Evolutionary conservation across 768 basidiomycete genomes (phyloP).

Genomic region (Leccinum longicurvipes): DNA sequence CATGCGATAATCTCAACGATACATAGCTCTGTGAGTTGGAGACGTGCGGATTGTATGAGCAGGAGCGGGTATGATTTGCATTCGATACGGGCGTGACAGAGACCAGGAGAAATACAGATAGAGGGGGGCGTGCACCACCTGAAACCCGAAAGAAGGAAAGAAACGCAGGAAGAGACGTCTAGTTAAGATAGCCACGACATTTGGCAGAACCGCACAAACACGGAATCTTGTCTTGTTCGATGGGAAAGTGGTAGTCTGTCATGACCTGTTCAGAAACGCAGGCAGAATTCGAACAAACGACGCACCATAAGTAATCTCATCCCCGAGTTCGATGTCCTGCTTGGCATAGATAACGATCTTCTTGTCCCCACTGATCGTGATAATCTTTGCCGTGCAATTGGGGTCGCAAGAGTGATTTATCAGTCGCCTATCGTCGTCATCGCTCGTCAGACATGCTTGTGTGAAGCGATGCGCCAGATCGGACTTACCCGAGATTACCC

Average conservation of each 20-base stretch:
- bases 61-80: conserved; percentile 21
- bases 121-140: neutral
- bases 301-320: conserved; percentile 96
- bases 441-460: conserved; percentile 11
- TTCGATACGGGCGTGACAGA: conserved; percentile 9
- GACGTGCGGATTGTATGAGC: conserved; percentile 3
- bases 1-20: conserved; percentile 29
- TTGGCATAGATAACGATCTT: conserved; percentile 99
- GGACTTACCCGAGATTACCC: conserved; percentile 89
- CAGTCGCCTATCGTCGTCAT: conserved; percentile 59
- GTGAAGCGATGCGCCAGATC: neutral
- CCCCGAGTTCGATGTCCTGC: conserved; percentile 91
- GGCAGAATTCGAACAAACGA: conserved; percentile 3
- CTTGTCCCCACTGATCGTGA: conserved; percentile 88
- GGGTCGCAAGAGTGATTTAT: conserved; percentile 99
- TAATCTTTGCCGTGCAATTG: conserved; percentile 87
- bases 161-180: conserved; percentile 30
- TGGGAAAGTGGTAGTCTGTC: conserved; percentile 97
- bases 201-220: conserved; percentile 87
- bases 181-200: conserved; percentile 96
- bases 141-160: neutral
- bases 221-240: conserved; percentile 96
- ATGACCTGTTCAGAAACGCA: neutral
- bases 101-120: neutral
- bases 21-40: conserved; percentile 29